Evolutionary conservation across 345 rosid species (phyloP), one percentile per base, ranked within the genome.

Genomic region (Crucihimalaya himalaica): DNA sequence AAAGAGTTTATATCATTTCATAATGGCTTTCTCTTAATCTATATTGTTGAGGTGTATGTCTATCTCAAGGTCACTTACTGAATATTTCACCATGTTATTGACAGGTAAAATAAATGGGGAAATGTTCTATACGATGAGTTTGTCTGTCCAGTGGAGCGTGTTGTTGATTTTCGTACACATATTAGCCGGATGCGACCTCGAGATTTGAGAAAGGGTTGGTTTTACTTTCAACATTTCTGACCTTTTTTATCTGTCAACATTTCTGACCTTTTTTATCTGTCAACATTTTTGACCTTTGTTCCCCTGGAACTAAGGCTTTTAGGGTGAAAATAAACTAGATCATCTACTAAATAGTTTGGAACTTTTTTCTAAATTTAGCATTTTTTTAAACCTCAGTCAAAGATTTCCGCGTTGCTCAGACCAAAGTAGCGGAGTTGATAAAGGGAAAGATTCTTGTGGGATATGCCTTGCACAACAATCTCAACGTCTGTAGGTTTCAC

Each of bases 81-180:
- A 35, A 71, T 66, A 9, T 57, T 37, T 42, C 42, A 68, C 29
- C 40, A 14, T 81, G 50, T 52, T 81, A 35, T 63, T 86, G 79
- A 43, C 86, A 89, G 99, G 96, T 95, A 73, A 95, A n/a, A 95
- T 67, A 83, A 78, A 79, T 90, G 99, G 97, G 91, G 97, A 35
- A 95, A 95, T 80, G 87, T 92, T 64, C 37, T 92, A 43, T 88
- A 86, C 61, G 96, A 95, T 78, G 97, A 88, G 82, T 95, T 95
- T 83, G 99, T 90, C 63, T 88, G 85, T n/a, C 97, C 99, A 32
- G 78, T 95, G 67, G 99, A 95, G 69, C 88, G 82, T 27, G 89
- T 95, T 71, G 92, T 86, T 66, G 93, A 95, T 81, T 95, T 91
- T 63, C 96, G 97, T 5, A 91, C 99, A 12, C 82, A 54, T 39